phyloP scores from a whole-genome alignment of 495 filamentous ascomycete genomes.

The Recurvomyces mirabilis region DNA sequence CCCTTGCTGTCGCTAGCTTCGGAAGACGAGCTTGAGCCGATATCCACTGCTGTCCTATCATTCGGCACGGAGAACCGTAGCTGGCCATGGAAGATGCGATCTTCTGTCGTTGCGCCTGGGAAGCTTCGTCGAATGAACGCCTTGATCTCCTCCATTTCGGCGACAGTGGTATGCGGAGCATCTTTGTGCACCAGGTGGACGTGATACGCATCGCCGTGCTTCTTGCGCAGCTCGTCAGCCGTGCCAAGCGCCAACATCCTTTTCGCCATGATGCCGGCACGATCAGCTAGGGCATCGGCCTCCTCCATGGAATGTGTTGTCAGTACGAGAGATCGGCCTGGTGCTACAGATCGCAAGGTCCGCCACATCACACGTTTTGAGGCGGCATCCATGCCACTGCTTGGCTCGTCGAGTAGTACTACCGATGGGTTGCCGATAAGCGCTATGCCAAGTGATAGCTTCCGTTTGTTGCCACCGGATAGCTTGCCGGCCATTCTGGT shows the following conservation, averaged over 20 bases:
- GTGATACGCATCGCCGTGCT: slow-evolving; percentile 51
- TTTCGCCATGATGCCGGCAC: slow-evolving; percentile 61
- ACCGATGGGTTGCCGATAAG: slow-evolving; percentile 67
- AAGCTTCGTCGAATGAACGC: slow-evolving; percentile 49
- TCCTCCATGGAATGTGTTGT: slow-evolving; percentile 73
- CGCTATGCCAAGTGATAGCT: slow-evolving; percentile 62
- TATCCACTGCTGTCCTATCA: slow-evolving; percentile 3
- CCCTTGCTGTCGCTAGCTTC: background rate
- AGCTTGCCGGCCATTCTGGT: slow-evolving; percentile 53
- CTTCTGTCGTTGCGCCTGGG: slow-evolving; percentile 51
- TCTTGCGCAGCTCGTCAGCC: slow-evolving; percentile 44
- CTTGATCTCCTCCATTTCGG: slow-evolving; percentile 53
- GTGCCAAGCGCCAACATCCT: slow-evolving; percentile 61
- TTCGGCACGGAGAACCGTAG: slow-evolving; percentile 62
- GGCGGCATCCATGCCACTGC: slow-evolving; percentile 58
- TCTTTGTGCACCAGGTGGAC: slow-evolving; percentile 62
- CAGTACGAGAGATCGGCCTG: slow-evolving; percentile 45
- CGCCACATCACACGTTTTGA: slow-evolving; percentile 69
- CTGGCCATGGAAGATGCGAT: slow-evolving; percentile 70
- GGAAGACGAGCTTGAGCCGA: slow-evolving; percentile 3
- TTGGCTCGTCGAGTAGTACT: slow-evolving; percentile 60
- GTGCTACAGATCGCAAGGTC: slow-evolving; percentile 46
- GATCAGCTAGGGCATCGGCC: slow-evolving; percentile 58
- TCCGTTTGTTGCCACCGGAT: slow-evolving; percentile 64
- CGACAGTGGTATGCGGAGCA: slow-evolving; percentile 55